Conservation (phyloP, 2,329 filamentous ascomycete genomes). For the Monosporascus cannonballus region DNA sequence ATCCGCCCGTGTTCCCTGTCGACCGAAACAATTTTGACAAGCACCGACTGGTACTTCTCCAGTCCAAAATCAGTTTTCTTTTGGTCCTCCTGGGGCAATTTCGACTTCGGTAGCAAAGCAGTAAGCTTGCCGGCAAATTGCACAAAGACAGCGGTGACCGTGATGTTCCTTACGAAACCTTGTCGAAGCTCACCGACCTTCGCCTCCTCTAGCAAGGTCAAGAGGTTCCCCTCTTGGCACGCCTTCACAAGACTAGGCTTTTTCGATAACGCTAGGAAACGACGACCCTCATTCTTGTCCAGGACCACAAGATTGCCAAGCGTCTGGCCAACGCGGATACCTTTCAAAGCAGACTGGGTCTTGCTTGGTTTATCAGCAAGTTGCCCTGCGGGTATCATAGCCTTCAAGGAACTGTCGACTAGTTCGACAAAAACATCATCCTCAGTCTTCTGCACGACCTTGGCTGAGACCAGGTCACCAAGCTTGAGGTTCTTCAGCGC, state of each 20-base stretch:
- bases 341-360: slow-evolving; percentile 68
- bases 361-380: slow-evolving; percentile 77
- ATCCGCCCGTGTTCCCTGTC: slow-evolving; percentile 68
- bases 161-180: slow-evolving; percentile 83
- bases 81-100: slow-evolving; percentile 65
- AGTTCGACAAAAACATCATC: slow-evolving; percentile 75
- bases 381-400: slow-evolving; percentile 69
- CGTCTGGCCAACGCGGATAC: slow-evolving; percentile 77
- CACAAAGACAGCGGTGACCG: slow-evolving; percentile 75
- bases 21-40: slow-evolving; percentile 64
- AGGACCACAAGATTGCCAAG: slow-evolving; percentile 77
- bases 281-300: slow-evolving; percentile 75
- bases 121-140: slow-evolving; percentile 75
- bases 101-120: slow-evolving; percentile 73
- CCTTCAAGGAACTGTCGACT: slow-evolving; percentile 66
- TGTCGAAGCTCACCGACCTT: slow-evolving; percentile 61
- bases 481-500: slow-evolving; percentile 68
- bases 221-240: slow-evolving; percentile 62
- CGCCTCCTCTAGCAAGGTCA: slow-evolving; percentile 66
- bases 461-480: slow-evolving; percentile 70
- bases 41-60: slow-evolving; percentile 67
- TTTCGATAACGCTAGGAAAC: slow-evolving; percentile 69
- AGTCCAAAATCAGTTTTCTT: slow-evolving; percentile 71
- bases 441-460: slow-evolving; percentile 73
- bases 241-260: slow-evolving; percentile 79